Percentiles rank a stretch among this genome's conserved stretches.
These are phyloP conservation scores for Aspergillus neoniger DNA, from an alignment of 2,329 filamentous ascomycete genomes.

Conservation along the genomic window DNA sequence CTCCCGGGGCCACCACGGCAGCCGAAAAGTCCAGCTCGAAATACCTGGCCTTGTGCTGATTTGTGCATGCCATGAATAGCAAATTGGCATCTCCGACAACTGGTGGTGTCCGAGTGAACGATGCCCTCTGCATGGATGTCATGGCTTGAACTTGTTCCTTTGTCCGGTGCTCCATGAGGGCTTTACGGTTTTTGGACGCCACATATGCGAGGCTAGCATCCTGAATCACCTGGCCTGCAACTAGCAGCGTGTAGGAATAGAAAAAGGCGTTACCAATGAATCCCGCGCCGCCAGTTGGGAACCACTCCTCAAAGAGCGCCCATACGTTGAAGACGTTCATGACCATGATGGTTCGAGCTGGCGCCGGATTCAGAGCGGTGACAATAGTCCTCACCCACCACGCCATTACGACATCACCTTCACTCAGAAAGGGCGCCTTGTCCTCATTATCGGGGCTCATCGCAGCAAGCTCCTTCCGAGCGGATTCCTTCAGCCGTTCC, in stretches of 20 bases:
- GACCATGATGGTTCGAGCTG: conserved; percentile 37
- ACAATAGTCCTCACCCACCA: conserved; percentile 42
- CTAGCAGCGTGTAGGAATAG: conserved; percentile 8
- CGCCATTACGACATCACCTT: conserved; percentile 50
- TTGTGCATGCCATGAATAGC: conserved; percentile 41
- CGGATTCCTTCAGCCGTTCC: conserved; percentile 27
- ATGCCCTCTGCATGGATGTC: conserved; percentile 10
- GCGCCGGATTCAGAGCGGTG: conserved; percentile 25
- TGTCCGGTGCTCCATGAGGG: conserved; percentile 22
- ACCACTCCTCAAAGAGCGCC: conserved; percentile 31
- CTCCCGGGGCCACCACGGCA: conserved; percentile 20
- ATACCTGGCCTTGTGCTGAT: conserved; percentile 44
- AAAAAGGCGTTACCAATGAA: conserved; percentile 28
- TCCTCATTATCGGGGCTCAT: not conserved
- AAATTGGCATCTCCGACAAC: conserved; percentile 36
- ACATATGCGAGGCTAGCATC: conserved; percentile 7
- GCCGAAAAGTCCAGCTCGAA: conserved; percentile 42
- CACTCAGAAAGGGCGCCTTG: conserved; percentile 44
- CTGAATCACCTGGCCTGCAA: conserved; percentile 11
- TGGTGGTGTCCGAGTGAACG: conserved; percentile 21
- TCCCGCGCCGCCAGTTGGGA: conserved; percentile 25
- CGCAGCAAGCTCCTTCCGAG: conserved; percentile 14
- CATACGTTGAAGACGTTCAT: conserved; percentile 46
- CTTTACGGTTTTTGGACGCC: conserved; percentile 17
- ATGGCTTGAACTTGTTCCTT: conserved; percentile 23